Evolutionary conservation across 805 yeast species (phyloP).

Genomic region (Priceomyces carsonii): DNA sequence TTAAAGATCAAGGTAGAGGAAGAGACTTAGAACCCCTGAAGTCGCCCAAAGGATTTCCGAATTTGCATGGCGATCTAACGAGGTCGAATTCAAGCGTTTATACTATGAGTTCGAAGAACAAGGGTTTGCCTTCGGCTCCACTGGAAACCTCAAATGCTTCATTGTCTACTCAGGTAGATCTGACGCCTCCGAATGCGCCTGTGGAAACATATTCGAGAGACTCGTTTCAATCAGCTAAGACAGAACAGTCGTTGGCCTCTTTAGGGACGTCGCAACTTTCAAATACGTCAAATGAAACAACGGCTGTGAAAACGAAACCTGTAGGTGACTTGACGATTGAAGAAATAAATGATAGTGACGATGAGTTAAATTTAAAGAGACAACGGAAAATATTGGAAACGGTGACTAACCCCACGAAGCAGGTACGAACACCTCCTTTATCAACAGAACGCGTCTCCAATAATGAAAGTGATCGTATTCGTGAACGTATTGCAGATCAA

Average conservation of each 20-base stretch:
- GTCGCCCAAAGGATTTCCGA: conserved; percentile 6
- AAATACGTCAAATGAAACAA: conserved; percentile 6
- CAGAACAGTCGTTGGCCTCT: conserved; percentile 14
- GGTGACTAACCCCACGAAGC: not conserved
- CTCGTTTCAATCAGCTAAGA: conserved; percentile 17
- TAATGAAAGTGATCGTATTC: not conserved
- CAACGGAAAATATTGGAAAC: conserved; percentile 2
- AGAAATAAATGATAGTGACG: conserved; percentile 43
- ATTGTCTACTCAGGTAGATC: conserved; percentile 4
- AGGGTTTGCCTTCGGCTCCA: conserved; percentile 17
- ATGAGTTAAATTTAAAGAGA: conserved; percentile 23
- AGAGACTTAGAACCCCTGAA: conserved; percentile 1
- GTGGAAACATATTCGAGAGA: conserved; percentile 10
- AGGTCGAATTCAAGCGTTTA: conserved; percentile 12
- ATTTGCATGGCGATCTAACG: conserved; percentile 6
- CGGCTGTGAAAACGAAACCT: conserved; percentile 9
- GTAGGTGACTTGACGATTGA: conserved; percentile 39
- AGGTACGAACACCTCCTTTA: conserved; percentile 4
- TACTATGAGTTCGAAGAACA: conserved; percentile 11
- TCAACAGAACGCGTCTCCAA: conserved; percentile 1
- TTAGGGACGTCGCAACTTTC: conserved; percentile 12
- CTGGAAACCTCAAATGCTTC: not conserved
- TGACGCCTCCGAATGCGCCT: not conserved
- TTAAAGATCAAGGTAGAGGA: conserved; percentile 10
- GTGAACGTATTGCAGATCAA: conserved; percentile 1